Conservation (phyloP, 1,284 basidiomycete genomes). For the Leccinum pachyderme region DNA sequence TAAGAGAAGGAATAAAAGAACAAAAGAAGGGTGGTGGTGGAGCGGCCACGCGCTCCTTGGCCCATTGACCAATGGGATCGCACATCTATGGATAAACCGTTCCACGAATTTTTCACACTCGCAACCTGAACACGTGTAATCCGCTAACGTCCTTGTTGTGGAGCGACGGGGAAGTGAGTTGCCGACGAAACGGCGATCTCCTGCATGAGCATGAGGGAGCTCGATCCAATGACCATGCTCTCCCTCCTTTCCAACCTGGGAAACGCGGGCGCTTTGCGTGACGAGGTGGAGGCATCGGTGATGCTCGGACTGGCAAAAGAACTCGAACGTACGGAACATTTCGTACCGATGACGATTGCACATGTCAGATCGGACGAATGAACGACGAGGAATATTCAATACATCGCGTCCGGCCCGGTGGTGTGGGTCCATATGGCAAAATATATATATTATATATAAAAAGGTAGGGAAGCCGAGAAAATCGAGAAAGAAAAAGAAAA, state of each 20-base stretch:
- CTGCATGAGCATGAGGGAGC: neutral
- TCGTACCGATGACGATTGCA: constrained; percentile 5
- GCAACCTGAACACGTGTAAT: neutral
- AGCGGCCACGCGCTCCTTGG: neutral
- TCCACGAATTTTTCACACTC: neutral
- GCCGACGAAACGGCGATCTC: neutral
- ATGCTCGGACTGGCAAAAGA: constrained; percentile 3
- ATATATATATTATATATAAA: too few relatives aligned
- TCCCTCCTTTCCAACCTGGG: neutral
- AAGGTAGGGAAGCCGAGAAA: neutral
- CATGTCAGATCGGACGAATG: neutral
- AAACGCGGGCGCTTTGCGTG: constrained; percentile 1
- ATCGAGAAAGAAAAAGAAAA: neutral
- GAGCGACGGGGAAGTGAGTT: neutral
- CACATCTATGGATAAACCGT: constrained; percentile 2
- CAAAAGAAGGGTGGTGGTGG: neutral
- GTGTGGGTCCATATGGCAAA: neutral
- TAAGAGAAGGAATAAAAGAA: neutral
- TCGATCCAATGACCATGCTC: neutral
- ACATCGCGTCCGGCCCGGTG: neutral
- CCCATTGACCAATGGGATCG: neutral
- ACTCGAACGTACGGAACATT: constrained; percentile 8
- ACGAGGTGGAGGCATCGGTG: neutral
- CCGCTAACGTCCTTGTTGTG: neutral
- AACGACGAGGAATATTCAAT: neutral